Conservation (phyloP, 768 basidiomycete species). For the Russula emetica region DNA sequence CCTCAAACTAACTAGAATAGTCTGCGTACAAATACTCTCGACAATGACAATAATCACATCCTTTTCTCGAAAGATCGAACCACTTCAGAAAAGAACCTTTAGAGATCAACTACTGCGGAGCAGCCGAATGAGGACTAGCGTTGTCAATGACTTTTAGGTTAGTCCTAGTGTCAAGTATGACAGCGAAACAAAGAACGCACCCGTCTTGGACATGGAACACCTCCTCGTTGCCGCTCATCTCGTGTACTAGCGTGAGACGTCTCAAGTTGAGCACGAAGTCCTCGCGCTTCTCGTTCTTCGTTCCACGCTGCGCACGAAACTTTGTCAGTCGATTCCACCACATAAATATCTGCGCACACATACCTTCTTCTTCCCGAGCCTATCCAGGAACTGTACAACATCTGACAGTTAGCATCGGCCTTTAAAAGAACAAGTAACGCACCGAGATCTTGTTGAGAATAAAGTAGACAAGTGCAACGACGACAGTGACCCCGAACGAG, state of each 20-base stretch:
- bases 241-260: conserved; percentile 42
- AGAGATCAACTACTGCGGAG: no score
- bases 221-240: conserved; percentile 29
- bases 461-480: conserved; percentile 38
- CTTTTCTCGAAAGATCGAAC: no score
- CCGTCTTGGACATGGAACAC: conserved; percentile 28
- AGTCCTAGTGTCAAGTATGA: neutral
- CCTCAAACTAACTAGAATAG: neutral
- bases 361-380: conserved; percentile 35
- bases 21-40: neutral
- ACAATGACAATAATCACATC: no score
- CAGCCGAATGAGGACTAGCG: neutral
- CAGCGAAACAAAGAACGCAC: conserved; percentile 11
- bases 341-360: conserved; percentile 4
- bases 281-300: conserved; percentile 37
- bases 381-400: conserved; percentile 35
- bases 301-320: conserved; percentile 31
- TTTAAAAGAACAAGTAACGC: neutral
- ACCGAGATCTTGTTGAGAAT: conserved; percentile 37
- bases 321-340: conserved; percentile 2
- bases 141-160: neutral
- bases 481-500: conserved; percentile 40
- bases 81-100: no score
- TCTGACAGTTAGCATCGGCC: neutral
- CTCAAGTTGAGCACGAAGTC: conserved; percentile 41